Percentiles rank a stretch among this genome's conserved stretches.
These are phyloP conservation scores for Pythium monospermum DNA, from an alignment of 352 stramenopile species.

Conservation along the genomic window DNA sequence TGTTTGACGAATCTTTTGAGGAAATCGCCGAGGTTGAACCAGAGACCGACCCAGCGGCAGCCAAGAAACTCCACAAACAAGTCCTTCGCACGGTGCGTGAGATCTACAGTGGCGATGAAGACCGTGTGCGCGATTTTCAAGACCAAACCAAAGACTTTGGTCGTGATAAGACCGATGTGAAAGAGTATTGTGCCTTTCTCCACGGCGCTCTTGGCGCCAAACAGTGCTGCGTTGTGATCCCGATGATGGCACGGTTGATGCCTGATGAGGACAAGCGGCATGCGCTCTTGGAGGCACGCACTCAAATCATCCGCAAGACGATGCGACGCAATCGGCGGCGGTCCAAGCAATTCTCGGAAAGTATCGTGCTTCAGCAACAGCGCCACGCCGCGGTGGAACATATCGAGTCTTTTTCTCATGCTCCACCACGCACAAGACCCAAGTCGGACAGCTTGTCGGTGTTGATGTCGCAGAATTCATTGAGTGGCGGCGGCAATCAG, in stretches of 20 bases:
- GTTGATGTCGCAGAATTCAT: not conserved
- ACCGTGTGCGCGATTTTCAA: slow-evolving; percentile 74
- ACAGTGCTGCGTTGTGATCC: slow-evolving; percentile 67
- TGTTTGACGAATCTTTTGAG: slow-evolving; percentile 46
- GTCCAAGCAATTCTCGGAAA: slow-evolving; percentile 79
- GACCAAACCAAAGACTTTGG: slow-evolving; percentile 79
- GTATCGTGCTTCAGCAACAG: slow-evolving; percentile 52
- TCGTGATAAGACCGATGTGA: slow-evolving; percentile 52
- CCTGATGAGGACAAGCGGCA: slow-evolving; percentile 58
- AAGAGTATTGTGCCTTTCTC: slow-evolving; percentile 76
- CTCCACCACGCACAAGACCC: slow-evolving; percentile 7
- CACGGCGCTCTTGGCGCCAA: slow-evolving; percentile 60
- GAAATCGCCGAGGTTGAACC: slow-evolving; percentile 49
- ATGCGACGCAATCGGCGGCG: slow-evolving; percentile 58
- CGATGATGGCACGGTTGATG: slow-evolving; percentile 65
- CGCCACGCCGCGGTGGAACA: slow-evolving; percentile 16
- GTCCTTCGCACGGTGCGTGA: slow-evolving; percentile 63
- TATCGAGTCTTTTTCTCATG: slow-evolving; percentile 11
- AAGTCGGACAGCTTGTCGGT: slow-evolving; percentile 20
- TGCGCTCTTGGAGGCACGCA: slow-evolving; percentile 54
- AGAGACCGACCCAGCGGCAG: slow-evolving; percentile 47
- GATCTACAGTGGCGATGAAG: slow-evolving; percentile 54
- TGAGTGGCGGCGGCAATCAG: too few species aligned
- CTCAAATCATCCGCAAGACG: slow-evolving; percentile 53
- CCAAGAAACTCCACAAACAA: slow-evolving; percentile 70